Percentiles rank a stretch among this genome's conserved stretches.
phyloP scores from a whole-genome alignment of 495 filamentous ascomycete genomes.

The Talaromyces thailandensis region DNA sequence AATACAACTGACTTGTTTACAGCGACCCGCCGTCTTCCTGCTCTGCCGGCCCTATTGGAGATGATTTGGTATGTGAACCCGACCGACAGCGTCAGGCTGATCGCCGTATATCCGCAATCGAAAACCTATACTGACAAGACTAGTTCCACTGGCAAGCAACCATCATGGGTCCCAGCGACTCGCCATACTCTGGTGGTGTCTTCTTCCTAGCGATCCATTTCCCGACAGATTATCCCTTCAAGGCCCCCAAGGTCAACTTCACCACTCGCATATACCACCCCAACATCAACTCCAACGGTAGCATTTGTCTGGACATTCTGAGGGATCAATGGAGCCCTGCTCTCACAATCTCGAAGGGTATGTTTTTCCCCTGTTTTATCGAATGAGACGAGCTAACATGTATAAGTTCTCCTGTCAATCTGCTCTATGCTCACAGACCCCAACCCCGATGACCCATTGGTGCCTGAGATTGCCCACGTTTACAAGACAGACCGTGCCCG shows the following conservation, averaged over 20 bases:
- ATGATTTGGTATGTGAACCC: constrained; percentile 72
- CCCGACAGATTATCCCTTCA: constrained; percentile 99
- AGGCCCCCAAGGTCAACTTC: constrained; percentile 99
- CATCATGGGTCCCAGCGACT: constrained; percentile 97
- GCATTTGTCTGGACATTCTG: constrained; percentile 96
- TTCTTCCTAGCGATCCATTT: constrained; percentile 99
- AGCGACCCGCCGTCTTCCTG: constrained; percentile 98
- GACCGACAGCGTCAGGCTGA: neutral
- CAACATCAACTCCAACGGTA: constrained; percentile 99
- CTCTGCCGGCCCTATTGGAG: constrained; percentile 91
- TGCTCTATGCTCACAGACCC: constrained; percentile 99
- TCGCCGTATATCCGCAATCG: neutral
- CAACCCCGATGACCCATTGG: constrained; percentile 96
- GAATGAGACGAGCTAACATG: constrained; percentile 7
- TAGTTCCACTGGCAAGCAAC: constrained; percentile 99
- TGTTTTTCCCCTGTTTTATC: constrained; percentile 10
- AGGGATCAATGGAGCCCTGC: constrained; percentile 99
- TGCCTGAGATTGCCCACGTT: constrained; percentile 97
- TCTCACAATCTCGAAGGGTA: constrained; percentile 97
- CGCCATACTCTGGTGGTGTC: constrained; percentile 92
- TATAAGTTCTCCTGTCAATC: constrained; percentile 86
- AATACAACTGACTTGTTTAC: constrained; percentile 9
- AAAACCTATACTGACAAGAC: constrained; percentile 7
- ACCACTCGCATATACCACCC: constrained; percentile 99
- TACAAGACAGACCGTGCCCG: constrained; percentile 97